Base-by-base conservation (phyloP, 164 flowering plant species). In the Magnolia sinica region DNA sequence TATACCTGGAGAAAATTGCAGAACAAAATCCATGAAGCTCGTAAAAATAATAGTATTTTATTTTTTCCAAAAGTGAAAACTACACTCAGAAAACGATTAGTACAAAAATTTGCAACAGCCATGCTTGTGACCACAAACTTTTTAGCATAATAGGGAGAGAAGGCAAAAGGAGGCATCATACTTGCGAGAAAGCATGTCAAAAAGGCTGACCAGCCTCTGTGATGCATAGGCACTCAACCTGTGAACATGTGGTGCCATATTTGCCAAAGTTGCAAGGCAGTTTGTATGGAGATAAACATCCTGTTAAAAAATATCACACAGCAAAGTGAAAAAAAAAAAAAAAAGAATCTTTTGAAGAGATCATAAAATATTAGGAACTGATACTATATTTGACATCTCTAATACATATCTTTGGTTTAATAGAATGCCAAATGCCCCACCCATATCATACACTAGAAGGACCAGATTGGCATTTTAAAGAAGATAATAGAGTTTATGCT, bases 241-340 rank as follows among this genome's bases (percentile, higher is more conserved):
- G 80, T 96, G 96, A 58, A 87, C 93, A 83, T 96, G 97, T 59
- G 99, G 97, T 70, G 99, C 98, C 98, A 94, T 94, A 84, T 94
- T 96, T 68, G 99, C 96, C 86, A 96, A 87, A 72, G 95, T 94
- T 79, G 98, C 99, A 19, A 96, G 88, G 81, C 99, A 94, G 77
- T 94, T 96, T 70, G 98, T 96, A 78, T 92, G 99, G 55, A 96
- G 97, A 83, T 89, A 92, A n/a, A 96, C 86, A 85, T 96, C 98
- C 98, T 92, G 91, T 77, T 19, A 74, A 45, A 37, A 77, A 22
- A 68, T 67, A 64, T 37, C 13, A 74, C 72, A 74, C 16, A 70
- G 31, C 19, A 73, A 78, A 72, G 8, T 52, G 45, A 22, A 68
- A 73, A 8, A 16, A 27, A 22, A 78, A 10, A 18, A 72, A 1